Conservation (phyloP, 164 flowering plant species). For the Berberis thunbergii region DNA sequence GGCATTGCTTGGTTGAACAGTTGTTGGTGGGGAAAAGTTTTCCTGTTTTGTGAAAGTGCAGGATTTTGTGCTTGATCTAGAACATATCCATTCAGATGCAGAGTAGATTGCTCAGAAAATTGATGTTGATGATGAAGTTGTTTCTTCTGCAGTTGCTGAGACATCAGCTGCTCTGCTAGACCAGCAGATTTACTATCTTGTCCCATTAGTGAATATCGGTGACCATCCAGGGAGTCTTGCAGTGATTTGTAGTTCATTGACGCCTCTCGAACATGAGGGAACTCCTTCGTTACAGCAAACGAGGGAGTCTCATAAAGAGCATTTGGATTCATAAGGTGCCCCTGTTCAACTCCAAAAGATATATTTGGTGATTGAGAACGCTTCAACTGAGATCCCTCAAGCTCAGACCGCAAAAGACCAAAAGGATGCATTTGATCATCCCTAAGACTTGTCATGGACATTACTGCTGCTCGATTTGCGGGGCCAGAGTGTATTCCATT, state of each 20-base stretch:
- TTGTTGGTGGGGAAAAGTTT: constrained; percentile 33
- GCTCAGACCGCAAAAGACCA: constrained; percentile 79
- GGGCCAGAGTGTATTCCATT: constrained; percentile 21
- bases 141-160: constrained; percentile 47
- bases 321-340: constrained; percentile 15
- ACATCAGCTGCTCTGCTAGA: constrained; percentile 40
- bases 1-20: constrained; percentile 28
- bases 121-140: constrained; percentile 42
- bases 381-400: constrained; percentile 33
- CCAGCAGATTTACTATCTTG: constrained; percentile 37
- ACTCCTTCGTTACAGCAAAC: constrained; percentile 28
- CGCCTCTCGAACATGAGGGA: constrained; percentile 29
- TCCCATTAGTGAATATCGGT: constrained; percentile 28
- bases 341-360: constrained; percentile 22
- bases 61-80: constrained; percentile 13
- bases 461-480: constrained; percentile 23
- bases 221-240: constrained; percentile 36
- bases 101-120: constrained; percentile 19
- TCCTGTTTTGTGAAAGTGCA: constrained; percentile 17
- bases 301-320: constrained; percentile 14
- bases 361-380: constrained; percentile 25
- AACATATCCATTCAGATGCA: constrained; percentile 31
- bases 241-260: constrained; percentile 25
- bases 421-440: constrained; percentile 62
- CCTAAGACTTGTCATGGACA: constrained; percentile 21